Evolutionary conservation across 1,284 basidiomycete species (phyloP), one percentile per base, ranked within the genome.

Genomic region (Leccinum variabile): DNA sequence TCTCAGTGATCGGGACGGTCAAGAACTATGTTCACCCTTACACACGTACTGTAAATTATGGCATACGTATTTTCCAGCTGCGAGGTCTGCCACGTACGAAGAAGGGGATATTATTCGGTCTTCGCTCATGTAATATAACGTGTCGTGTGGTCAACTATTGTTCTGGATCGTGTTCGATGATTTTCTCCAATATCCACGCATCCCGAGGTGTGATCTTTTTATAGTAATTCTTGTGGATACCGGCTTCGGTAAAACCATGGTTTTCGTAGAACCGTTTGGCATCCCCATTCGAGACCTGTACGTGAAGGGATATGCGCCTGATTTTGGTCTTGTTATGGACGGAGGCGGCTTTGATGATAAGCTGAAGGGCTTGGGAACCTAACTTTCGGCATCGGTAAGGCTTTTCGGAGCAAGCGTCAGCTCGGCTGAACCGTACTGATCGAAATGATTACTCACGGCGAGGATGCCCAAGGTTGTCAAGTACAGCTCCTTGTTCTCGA

Each of bases 381-480:
- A 93, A 72, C 59, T 82, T 82, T 67, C 87, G 81, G 53, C 86
- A 88, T 57, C 91, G 87, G 76, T 94, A 94, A 30, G 91, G 90
- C 91, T 93, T 72, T 69, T 53, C 28, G 61, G 57, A 44, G 28
- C 18, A 53, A 67, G 63, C 63, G 41, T 75, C 41, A 66, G 59
- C 57, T 11, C 56, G 56, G 58, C 35, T 25, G 46, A 63, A 58
- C 44, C 37, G 56, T 68, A 61, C 64, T 58, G 66, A 65, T 62
- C 60, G 61, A 66, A 62, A 66, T 57, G 61, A 61, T 56, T 44
- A 78, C 89, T 76, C 75, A 93, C 91, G 59, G 90, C 91, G 61
- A 93, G 84, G 65, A 93, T 77, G 46, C 90, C 91, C 87, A 93
- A 89, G 59, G 91, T 93, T 88, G 92, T 91, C 68, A 93, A 80